A percentile compares a stretch with the other conserved stretches of the same genome.
phyloP scores from a whole-genome alignment of 2,329 filamentous ascomycete species.

The Ophiocordyceps camponoti-rufipedis region DNA sequence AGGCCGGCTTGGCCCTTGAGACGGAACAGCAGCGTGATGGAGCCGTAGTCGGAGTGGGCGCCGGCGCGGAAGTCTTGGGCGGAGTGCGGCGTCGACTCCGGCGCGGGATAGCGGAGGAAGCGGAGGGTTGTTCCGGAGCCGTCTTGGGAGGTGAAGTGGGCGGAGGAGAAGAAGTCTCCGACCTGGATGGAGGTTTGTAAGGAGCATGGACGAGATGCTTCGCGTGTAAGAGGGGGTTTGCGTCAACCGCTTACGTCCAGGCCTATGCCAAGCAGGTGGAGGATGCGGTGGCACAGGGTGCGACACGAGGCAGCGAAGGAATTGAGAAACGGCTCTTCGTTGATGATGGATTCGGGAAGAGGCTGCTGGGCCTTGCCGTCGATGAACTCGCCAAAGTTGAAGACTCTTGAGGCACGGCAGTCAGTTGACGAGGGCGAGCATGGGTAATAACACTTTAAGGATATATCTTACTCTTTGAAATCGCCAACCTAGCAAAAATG shows the following conservation, averaged over 20 bases:
- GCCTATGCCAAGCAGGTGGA: constrained; percentile 62
- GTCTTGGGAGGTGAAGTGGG: constrained; percentile 25
- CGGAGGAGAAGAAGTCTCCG: constrained; percentile 33
- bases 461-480: constrained; percentile 56
- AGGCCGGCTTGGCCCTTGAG: constrained; percentile 70
- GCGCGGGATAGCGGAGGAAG: constrained; percentile 54
- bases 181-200: constrained; percentile 12
- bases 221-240: not conserved
- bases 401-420: constrained; percentile 40
- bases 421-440: not conserved
- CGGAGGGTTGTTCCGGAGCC: constrained; percentile 44
- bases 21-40: constrained; percentile 64
- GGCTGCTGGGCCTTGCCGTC: constrained; percentile 56
- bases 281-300: constrained; percentile 50
- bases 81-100: constrained; percentile 22
- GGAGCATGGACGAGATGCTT: not conserved
- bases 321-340: constrained; percentile 41
- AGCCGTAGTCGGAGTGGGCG: constrained; percentile 78
- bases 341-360: constrained; percentile 45
- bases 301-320: constrained; percentile 56
- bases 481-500: constrained; percentile 45
- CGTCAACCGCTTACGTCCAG: constrained; percentile 33
- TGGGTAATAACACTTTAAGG: not conserved
- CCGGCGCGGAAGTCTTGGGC: constrained; percentile 60
- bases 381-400: constrained; percentile 75